A percentile compares a stretch with the other conserved stretches of the same genome.
These are phyloP conservation scores for Thelonectria blattea DNA, from an alignment of 2,329 filamentous ascomycete species.

Conservation along the genomic window DNA sequence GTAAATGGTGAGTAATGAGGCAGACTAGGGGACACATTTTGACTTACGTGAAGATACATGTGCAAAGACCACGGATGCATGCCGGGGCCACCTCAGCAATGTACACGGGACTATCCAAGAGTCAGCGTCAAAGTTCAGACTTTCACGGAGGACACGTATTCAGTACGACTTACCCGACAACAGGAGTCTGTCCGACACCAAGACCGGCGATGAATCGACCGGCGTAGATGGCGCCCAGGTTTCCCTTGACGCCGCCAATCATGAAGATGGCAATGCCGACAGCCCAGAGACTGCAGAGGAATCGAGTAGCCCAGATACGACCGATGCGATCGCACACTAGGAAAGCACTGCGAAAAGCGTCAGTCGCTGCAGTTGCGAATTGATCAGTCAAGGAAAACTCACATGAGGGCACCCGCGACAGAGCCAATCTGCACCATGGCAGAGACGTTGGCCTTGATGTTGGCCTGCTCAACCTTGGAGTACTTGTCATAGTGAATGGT, in stretches of 20 bases:
- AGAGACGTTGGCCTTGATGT: constrained; percentile 78
- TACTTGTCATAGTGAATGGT: constrained; percentile 64
- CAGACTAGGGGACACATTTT: not conserved
- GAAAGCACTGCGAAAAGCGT: constrained; percentile 55
- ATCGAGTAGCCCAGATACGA: constrained; percentile 66
- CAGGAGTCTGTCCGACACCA: constrained; percentile 70
- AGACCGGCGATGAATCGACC: constrained; percentile 71
- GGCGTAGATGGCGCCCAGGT: constrained; percentile 64
- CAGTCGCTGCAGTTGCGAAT: not conserved
- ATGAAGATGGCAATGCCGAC: constrained; percentile 65
- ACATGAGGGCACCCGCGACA: constrained; percentile 71
- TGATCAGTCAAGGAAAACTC: constrained; percentile 26
- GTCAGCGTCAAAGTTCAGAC: constrained; percentile 12
- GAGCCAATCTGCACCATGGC: constrained; percentile 83
- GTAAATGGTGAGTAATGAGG: not conserved
- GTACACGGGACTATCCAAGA: constrained; percentile 61
- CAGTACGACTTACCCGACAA: constrained; percentile 55
- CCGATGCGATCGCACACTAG: constrained; percentile 65
- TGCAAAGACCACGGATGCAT: constrained; percentile 74
- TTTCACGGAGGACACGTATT: too few relatives aligned
- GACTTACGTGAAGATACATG: constrained; percentile 55
- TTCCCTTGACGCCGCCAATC: constrained; percentile 56
- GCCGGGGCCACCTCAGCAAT: constrained; percentile 75
- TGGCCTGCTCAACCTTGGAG: constrained; percentile 59
- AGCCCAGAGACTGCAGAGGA: constrained; percentile 64